Base-by-base conservation (phyloP, 371 early-diverging fungal species). In the Choanephora cucurbitarum region DNA sequence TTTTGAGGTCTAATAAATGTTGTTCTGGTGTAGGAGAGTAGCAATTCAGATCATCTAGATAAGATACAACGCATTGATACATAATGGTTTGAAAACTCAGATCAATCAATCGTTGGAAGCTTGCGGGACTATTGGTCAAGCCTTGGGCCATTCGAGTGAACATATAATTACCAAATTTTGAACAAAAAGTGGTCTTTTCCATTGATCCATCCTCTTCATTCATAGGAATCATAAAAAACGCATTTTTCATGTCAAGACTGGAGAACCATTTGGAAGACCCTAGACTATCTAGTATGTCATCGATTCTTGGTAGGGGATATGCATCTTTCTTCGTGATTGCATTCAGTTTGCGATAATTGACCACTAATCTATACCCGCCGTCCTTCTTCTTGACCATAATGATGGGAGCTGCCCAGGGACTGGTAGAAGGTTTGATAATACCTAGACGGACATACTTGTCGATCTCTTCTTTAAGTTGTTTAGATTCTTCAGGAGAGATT, bases 131-230 rank as follows among this genome's bases (percentile, higher is more conserved):
- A 19, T 46, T 64, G 9, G 24, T 24, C 2, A 76, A 31, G 18
- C 75, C 73, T 24, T 76, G 68, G 0, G 72, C 75, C 67, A 77
- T 72, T 0, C 46, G 49, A 1, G 15, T 52, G 51, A 59, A 77
- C n/a, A 53, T 45, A 33, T 40, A 66, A 0, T 55, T 57, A 1
- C 79, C 80, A 23, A 50, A 64, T 8, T 61, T 39, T 0, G 79
- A 71, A 1, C 58, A 44, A 32, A 17, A 13, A 62, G 84, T 82
- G 1, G 82, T 77, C 0, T 83, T 81, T 41, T 82, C 79, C 11
- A 43, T 22, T 14, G 28, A 28, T 28, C 45, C 44, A 44, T 73
- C 68, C 0, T 42, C 53, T 1, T 24, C 21, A 1, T 47, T 9
- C 10, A 82, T 43, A 15, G 58, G 58, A 1, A 84, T 46, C 17